Evolutionary conservation across 345 rosid species (phyloP).

Genomic region (Dimocarpus longan): DNA sequence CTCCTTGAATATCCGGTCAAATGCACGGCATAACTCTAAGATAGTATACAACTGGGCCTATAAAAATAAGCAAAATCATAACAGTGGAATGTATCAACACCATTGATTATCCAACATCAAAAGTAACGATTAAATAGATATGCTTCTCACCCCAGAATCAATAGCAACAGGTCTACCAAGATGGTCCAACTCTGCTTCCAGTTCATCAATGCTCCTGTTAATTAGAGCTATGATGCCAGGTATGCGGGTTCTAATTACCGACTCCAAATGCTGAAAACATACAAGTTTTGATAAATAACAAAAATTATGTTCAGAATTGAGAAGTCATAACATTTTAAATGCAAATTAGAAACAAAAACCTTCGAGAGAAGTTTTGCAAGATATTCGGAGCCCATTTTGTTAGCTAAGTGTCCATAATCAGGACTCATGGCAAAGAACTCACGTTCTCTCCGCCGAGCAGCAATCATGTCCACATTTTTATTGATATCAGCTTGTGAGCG

Average conservation of each 20-base stretch:
- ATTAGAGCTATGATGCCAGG: constrained; percentile 65
- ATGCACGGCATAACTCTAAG: constrained; percentile 71
- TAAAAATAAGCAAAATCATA: neutral
- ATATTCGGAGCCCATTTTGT: constrained; percentile 77
- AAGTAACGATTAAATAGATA: neutral
- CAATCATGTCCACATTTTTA: constrained; percentile 66
- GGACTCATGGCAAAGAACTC: constrained; percentile 70
- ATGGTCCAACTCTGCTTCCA: constrained; percentile 69
- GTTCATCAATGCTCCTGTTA: constrained; percentile 71
- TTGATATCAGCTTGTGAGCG: constrained; percentile 80
- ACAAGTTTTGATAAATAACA: constrained; percentile 8
- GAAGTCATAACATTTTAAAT: neutral
- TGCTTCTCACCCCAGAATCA: constrained; percentile 64
- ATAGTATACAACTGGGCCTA: constrained; percentile 75
- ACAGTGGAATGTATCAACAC: neutral
- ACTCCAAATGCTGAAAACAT: constrained; percentile 61
- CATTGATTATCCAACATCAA: constrained; percentile 13
- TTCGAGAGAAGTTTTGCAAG: constrained; percentile 78
- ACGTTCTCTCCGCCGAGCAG: constrained; percentile 65
- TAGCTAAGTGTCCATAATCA: constrained; percentile 65
- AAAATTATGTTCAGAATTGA: neutral
- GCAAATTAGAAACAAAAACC: constrained; percentile 32
- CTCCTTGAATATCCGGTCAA: constrained; percentile 71
- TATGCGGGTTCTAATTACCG: constrained; percentile 62
- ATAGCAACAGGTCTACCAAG: constrained; percentile 70